Evolutionary conservation across 1,284 basidiomycete species (phyloP).

Genomic region (Puccinia brachypodii): DNA sequence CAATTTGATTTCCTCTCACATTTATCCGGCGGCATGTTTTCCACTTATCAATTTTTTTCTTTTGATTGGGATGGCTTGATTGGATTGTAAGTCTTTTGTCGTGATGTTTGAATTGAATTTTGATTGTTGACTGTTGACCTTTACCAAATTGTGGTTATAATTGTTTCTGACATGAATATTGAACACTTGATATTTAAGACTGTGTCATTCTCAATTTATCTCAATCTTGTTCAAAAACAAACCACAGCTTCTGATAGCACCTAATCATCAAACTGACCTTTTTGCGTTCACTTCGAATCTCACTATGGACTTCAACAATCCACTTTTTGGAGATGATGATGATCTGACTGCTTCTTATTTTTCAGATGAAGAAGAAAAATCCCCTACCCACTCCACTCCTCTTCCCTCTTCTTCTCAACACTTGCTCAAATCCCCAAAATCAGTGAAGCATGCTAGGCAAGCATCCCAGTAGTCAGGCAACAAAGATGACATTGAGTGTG

Average conservation of each 20-base stretch:
- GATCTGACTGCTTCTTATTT: not conserved
- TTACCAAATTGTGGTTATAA: not conserved
- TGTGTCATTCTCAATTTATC: not conserved
- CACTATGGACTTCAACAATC: not conserved
- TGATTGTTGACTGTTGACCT: not conserved
- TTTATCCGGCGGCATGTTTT: not conserved
- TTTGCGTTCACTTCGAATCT: too few relatives aligned
- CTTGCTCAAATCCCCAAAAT: not conserved
- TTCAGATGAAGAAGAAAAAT: not conserved
- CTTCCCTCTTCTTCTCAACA: not conserved
- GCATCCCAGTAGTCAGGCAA: not conserved
- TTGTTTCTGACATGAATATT: not conserved
- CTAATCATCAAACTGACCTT: too few relatives aligned
- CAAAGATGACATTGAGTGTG: not conserved
- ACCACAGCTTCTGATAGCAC: too few relatives aligned
- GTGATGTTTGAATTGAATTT: not conserved
- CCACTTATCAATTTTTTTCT: too few relatives aligned
- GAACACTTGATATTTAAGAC: not conserved
- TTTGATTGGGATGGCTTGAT: too few relatives aligned
- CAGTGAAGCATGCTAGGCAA: not conserved
- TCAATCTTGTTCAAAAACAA: not conserved
- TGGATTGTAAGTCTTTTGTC: not conserved
- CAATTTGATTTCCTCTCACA: not conserved
- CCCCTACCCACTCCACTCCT: not conserved
- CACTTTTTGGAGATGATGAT: not conserved